A percentile compares a stretch with the other conserved stretches of the same genome.
Evolutionary conservation across 805 yeast species (phyloP).

Genomic region (Clavispora carvajalis): DNA sequence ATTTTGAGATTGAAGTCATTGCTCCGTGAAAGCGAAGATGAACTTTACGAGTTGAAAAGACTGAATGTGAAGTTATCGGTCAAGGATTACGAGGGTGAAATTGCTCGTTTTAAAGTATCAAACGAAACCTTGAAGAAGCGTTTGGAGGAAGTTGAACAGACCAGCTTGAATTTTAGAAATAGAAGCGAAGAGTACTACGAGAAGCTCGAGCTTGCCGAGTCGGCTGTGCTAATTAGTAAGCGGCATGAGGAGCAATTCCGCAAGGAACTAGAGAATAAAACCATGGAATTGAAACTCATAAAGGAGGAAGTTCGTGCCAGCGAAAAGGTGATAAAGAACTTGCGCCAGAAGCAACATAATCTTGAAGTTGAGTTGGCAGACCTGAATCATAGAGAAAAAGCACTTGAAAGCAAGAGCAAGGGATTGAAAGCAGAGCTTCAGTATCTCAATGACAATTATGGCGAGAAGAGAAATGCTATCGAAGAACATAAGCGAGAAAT

Average conservation of each 20-base stretch:
- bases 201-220: constrained; percentile 75
- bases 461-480: constrained; percentile 19
- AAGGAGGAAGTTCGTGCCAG: constrained; percentile 50
- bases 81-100: constrained; percentile 32
- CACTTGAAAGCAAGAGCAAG: constrained; percentile 10
- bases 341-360: constrained; percentile 19
- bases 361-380: constrained; percentile 28
- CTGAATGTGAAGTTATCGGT: constrained; percentile 34
- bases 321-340: constrained; percentile 48
- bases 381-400: constrained; percentile 4
- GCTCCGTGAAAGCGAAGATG: constrained; percentile 40
- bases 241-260: constrained; percentile 55
- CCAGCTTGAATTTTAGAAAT: constrained; percentile 49
- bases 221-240: constrained; percentile 58
- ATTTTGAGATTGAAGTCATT: constrained; percentile 37
- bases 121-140: constrained; percentile 53
- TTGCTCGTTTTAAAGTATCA: constrained; percentile 50
- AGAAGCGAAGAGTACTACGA: constrained; percentile 71
- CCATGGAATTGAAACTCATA: constrained; percentile 45
- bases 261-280: constrained; percentile 50
- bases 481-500: constrained; percentile 45
- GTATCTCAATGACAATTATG: constrained; percentile 20
- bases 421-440: constrained; percentile 22
- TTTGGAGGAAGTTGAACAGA: constrained; percentile 37
- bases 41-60: constrained; percentile 38